Base-by-base conservation (phyloP, 208 protist genomes). In the Acanthamoeba triangularis region DNA sequence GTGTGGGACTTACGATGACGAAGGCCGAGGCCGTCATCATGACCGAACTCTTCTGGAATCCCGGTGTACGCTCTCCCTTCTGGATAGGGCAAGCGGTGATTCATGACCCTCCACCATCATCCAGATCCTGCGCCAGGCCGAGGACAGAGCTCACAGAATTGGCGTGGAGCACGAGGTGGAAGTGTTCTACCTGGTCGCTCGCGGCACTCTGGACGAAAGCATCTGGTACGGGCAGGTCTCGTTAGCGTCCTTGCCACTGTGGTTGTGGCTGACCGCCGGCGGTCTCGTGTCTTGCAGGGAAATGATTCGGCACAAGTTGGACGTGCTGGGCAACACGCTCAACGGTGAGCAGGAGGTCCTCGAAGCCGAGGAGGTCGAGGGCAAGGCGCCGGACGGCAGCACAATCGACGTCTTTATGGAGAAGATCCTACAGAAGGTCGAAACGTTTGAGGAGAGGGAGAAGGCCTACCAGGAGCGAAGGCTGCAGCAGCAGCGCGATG, bases 21-120 rank as follows among this genome's bases (percentile, higher is more conserved):
- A 98, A 98, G 76, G 98, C 99, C 63, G 98, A 97, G 37, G 99
- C 98, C 10, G 99, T 99, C 0, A 97, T 99, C 5, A 99, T 99
- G 97, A 98, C 98, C 1, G 99, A 99, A 97, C 97, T 99, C 7
- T 99, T 98, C 96, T 99, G 99, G 99, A 99, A 99, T 94, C 99
- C 99, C n/a, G 99, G 98, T 61, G 98, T 98, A 13, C 33, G 94
- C 59, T 59, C 59, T 65, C 7, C 72, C 72, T 65, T 59, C 93
- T 37, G 25, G 28, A 37, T 30, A 0, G 13, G 59, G 18, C 28
- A 11, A 20, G 28, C 25, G 28, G 59, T n/a, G 59, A 16, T n/a
- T n/a, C n/a, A n/a, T n/a, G 87, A 14, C 18, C 69, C 6, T 93
- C 30, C 61, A 84, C 37, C 41, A 96, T 91, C 16, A 85, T 95